These are phyloP conservation scores for Calonectria hongkongensis DNA, from an alignment of 2,329 filamentous ascomycete species.

Conservation along the genomic window DNA sequence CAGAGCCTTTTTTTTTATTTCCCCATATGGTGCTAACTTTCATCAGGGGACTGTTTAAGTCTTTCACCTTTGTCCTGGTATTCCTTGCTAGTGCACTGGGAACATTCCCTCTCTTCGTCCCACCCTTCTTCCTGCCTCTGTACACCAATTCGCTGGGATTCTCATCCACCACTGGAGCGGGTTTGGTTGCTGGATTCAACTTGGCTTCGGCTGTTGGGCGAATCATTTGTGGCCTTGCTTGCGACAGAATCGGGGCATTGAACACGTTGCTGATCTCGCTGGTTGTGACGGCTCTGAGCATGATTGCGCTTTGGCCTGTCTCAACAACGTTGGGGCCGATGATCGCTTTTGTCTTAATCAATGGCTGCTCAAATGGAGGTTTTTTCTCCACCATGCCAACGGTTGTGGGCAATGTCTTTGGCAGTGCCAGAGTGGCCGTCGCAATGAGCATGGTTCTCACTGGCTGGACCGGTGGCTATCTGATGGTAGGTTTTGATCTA, in stretches of 20 bases:
- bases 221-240: constrained; percentile 70
- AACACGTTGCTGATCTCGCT: constrained; percentile 72
- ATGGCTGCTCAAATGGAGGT: constrained; percentile 75
- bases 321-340: constrained; percentile 72
- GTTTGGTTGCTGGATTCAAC: constrained; percentile 76
- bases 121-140: constrained; percentile 76
- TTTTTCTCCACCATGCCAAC: constrained; percentile 79
- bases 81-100: constrained; percentile 74
- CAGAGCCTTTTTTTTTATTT: not conserved
- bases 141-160: constrained; percentile 72
- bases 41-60: constrained; percentile 69
- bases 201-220: constrained; percentile 75
- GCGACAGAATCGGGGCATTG: constrained; percentile 71
- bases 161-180: constrained; percentile 70
- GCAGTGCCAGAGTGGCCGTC: constrained; percentile 69
- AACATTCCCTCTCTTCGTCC: constrained; percentile 76
- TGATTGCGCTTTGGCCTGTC: constrained; percentile 76
- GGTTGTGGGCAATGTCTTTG: constrained; percentile 75
- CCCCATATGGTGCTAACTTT: constrained; percentile 23
- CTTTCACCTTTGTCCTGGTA: constrained; percentile 69
- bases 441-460: constrained; percentile 78
- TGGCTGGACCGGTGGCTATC: constrained; percentile 76
- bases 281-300: constrained; percentile 71
- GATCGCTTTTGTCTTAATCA: constrained; percentile 74
- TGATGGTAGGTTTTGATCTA: constrained; percentile 66